phyloP scores from a whole-genome alignment of 495 filamentous ascomycete genomes.

The Chaetomium fimeti region DNA sequence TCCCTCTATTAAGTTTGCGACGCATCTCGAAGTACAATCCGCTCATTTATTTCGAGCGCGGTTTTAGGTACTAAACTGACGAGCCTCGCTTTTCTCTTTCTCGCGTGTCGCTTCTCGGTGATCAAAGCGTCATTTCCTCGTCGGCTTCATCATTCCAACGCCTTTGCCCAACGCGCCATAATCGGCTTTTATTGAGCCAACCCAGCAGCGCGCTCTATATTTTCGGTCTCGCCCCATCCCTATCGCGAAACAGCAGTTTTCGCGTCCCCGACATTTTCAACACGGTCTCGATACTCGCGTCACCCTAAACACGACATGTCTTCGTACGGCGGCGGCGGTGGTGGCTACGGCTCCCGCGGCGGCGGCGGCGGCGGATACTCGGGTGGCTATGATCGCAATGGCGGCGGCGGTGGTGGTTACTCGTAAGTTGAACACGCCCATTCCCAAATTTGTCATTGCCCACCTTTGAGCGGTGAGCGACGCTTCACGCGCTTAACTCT shows the following conservation, averaged over 20 bases:
- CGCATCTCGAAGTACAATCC: slow-evolving; percentile 21
- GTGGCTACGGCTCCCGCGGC: slow-evolving; percentile 59
- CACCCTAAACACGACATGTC: slow-evolving; percentile 55
- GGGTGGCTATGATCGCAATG: slow-evolving; percentile 33
- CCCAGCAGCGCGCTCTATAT: background rate
- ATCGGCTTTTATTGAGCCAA: slow-evolving; percentile 9
- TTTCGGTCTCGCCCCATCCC: background rate
- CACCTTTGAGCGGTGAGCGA: background rate
- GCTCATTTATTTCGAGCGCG: slow-evolving; percentile 20
- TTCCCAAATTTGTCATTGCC: background rate
- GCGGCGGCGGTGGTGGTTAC: slow-evolving; percentile 28
- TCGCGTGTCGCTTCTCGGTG: slow-evolving; percentile 15
- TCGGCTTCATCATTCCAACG: background rate
- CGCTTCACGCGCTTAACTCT: slow-evolving; percentile 12
- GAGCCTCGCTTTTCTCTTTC: slow-evolving; percentile 11
- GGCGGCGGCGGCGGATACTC: slow-evolving; percentile 48
- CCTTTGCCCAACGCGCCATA: slow-evolving; percentile 1
- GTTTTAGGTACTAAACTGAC: slow-evolving; percentile 1
- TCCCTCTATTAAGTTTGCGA: slow-evolving; percentile 2
- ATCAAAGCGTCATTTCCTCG: background rate
- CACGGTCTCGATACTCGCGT: background rate
- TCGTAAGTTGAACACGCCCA: slow-evolving; percentile 15
- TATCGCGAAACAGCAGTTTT: slow-evolving; percentile 7
- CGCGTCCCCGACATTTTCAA: background rate
- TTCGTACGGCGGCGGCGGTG: slow-evolving; percentile 63